Evolutionary conservation across 2,329 filamentous ascomycete genomes (phyloP).

Genomic region (Pseudogymnoascus sp.): DNA sequence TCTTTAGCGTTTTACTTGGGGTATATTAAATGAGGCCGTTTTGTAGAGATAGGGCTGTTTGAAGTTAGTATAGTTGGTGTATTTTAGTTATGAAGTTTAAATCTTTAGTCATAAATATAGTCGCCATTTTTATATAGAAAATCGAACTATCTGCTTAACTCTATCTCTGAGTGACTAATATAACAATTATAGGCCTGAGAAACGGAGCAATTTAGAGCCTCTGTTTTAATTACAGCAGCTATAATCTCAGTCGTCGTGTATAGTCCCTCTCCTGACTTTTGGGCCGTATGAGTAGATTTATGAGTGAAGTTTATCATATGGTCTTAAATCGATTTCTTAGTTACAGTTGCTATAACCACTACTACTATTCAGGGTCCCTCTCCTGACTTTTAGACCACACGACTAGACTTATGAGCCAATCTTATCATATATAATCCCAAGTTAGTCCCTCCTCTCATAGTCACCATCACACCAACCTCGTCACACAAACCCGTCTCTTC

Average conservation of each 20-base stretch:
- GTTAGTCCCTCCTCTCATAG: not conserved
- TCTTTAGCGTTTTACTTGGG: not conserved
- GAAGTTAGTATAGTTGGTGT: not conserved
- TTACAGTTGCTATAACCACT: too few species aligned
- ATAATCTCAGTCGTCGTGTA: not conserved
- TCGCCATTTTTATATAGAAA: not conserved
- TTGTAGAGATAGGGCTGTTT: not conserved
- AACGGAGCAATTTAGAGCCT: not conserved
- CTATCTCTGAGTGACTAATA: not conserved
- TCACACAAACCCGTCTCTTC: not conserved
- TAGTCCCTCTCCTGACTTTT: not conserved
- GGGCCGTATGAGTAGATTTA: not conserved
- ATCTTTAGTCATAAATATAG: not conserved
- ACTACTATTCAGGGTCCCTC: too few species aligned
- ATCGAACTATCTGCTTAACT: not conserved
- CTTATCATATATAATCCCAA: not conserved
- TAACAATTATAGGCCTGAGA: not conserved
- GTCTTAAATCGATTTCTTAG: not conserved
- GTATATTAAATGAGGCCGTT: not conserved
- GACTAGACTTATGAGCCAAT: too few species aligned
- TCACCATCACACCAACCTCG: too few species aligned
- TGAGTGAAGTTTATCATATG: not conserved
- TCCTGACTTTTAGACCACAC: too few species aligned
- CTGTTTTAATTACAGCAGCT: not conserved
- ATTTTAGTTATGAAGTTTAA: not conserved